A percentile compares a stretch with the other conserved stretches of the same genome.
Conservation (phyloP, 2,329 filamentous ascomycete genomes). For the Sarocladium kiliense region DNA sequence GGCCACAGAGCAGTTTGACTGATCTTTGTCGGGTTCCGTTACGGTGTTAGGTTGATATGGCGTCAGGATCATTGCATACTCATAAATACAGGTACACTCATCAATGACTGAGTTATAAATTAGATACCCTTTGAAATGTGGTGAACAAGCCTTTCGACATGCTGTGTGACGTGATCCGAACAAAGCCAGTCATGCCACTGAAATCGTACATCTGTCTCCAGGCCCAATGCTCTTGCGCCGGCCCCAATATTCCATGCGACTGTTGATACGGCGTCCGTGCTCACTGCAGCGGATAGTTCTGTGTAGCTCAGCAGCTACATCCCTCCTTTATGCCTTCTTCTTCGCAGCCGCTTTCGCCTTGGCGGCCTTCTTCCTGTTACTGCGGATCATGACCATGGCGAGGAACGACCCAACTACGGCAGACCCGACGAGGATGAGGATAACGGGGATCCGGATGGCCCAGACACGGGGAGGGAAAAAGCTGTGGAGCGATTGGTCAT, state of each 20-base stretch:
- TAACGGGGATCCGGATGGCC: conserved; percentile 97
- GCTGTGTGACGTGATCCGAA: background rate
- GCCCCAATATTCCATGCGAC: no score
- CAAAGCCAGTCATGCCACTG: background rate
- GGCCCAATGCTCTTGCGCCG: background rate
- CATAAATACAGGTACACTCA: background rate
- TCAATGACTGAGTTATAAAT: background rate
- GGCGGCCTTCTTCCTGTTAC: conserved; percentile 94
- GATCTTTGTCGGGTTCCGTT: background rate
- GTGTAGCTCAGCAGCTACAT: no score
- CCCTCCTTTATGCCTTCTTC: conserved; percentile 73
- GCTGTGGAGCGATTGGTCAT: conserved; percentile 86
- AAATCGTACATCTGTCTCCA: background rate
- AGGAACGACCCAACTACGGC: conserved; percentile 96
- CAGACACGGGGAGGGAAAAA: conserved; percentile 96
- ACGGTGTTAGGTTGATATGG: conserved; percentile 3
- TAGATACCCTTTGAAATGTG: conserved; percentile 3
- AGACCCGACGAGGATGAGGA: conserved; percentile 84
- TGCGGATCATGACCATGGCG: conserved; percentile 96
- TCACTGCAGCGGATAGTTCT: background rate
- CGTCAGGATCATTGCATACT: background rate
- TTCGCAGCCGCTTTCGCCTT: conserved; percentile 81
- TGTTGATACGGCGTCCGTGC: no score
- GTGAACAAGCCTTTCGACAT: background rate
- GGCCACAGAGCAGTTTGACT: background rate